A percentile compares a stretch with the other conserved stretches of the same genome.
phyloP scores from a whole-genome alignment of 2,329 filamentous ascomycete genomes.

The Metarhizium sp. region DNA sequence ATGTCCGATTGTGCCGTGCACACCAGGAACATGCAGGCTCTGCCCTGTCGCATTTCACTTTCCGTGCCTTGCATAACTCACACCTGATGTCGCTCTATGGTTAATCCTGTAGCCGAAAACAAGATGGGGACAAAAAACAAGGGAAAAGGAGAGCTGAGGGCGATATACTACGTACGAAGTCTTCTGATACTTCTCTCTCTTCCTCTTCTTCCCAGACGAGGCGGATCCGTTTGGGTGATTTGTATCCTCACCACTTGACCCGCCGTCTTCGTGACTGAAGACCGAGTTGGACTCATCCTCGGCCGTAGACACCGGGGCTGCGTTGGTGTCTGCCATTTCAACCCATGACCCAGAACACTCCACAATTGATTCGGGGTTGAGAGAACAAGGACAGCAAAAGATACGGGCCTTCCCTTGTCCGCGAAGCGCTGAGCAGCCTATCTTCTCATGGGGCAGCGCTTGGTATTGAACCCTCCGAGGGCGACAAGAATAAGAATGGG shows the following conservation, averaged over 20 bases:
- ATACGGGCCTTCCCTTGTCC: not conserved
- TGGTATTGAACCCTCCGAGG: not conserved
- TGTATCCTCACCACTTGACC: conserved; percentile 27
- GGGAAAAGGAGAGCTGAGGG: not conserved
- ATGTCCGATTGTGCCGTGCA: conserved; percentile 53
- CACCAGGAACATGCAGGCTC: conserved; percentile 64
- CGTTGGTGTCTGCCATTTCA: conserved; percentile 9
- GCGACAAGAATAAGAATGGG: not conserved
- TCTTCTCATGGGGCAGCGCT: not conserved
- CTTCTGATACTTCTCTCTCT: conserved; percentile 31
- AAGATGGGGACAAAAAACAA: not conserved
- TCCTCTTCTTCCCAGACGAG: conserved; percentile 25
- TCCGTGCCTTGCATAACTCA: conserved; percentile 35
- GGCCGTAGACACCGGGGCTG: conserved; percentile 16
- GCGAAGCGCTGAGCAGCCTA: not conserved
- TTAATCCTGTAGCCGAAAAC: not conserved
- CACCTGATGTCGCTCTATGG: conserved; percentile 19
- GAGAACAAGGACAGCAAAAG: not conserved
- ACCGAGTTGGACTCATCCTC: conserved; percentile 27
- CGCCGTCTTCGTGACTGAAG: conserved; percentile 25
- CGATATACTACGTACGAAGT: conserved; percentile 26
- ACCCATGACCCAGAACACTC: conserved; percentile 4
- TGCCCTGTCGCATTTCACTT: conserved; percentile 40
- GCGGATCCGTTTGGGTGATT: conserved; percentile 16
- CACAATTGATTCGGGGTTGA: conserved; percentile 1